A percentile compares a stretch with the other conserved stretches of the same genome.
phyloP scores from a whole-genome alignment of 2,329 filamentous ascomycete species.

The Aciculosporium take region DNA sequence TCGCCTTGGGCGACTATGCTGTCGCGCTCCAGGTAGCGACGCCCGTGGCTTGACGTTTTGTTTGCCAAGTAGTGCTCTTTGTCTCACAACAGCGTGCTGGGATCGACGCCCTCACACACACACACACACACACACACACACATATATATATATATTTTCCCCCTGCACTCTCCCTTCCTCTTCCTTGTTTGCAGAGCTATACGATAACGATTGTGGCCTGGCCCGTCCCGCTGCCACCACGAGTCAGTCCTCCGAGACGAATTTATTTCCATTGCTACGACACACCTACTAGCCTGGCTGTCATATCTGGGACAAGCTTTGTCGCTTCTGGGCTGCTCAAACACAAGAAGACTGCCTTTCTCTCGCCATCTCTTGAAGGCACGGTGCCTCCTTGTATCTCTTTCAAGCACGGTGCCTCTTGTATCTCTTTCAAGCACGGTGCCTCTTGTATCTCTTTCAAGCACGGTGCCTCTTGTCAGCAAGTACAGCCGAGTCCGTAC shows the following conservation, averaged over 20 bases:
- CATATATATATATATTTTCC: too few species aligned
- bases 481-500: neutral
- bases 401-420: neutral
- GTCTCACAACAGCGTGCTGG: neutral
- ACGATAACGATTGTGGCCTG: neutral
- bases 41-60: neutral
- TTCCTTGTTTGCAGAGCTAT: neutral
- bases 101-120: too few species aligned
- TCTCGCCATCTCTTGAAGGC: neutral
- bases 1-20: constrained; percentile 3
- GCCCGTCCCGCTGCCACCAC: neutral
- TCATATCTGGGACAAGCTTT: too few species aligned
- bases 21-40: neutral
- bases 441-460: neutral
- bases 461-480: neutral
- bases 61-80: neutral
- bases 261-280: neutral
- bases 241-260: neutral
- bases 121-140: too few species aligned
- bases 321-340: neutral
- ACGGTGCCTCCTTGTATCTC: neutral
- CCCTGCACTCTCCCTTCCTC: neutral
- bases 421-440: too few species aligned
- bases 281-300: too few species aligned
- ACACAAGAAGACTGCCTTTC: neutral